These are phyloP conservation scores for Saccharomyces hybrid DNA, from an alignment of 1,139 yeast species.

Conservation along the genomic window DNA sequence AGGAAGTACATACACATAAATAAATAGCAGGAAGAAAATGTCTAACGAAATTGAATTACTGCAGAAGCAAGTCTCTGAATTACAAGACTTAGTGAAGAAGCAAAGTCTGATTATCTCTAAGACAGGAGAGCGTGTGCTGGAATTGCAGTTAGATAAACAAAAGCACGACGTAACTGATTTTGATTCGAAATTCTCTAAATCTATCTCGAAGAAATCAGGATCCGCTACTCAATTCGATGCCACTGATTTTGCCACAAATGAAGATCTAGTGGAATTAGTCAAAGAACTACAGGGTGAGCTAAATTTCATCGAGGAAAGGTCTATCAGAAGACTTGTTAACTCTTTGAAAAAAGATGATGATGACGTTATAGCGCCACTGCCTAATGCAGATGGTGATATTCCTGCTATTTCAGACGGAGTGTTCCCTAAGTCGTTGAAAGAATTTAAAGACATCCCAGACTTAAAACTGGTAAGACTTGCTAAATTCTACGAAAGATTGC, in stretches of 20 bases:
- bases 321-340: constrained; percentile 52
- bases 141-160: constrained; percentile 50
- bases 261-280: constrained; percentile 75
- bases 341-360: constrained; percentile 34
- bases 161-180: constrained; percentile 30
- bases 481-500: constrained; percentile 61
- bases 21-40: constrained; percentile 9
- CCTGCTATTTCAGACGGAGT: constrained; percentile 38
- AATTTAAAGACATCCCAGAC: constrained; percentile 42
- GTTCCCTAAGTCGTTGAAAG: constrained; percentile 55
- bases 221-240: constrained; percentile 35
- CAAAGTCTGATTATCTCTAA: constrained; percentile 42
- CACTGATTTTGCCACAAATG: constrained; percentile 63
- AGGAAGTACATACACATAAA: neutral
- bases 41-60: constrained; percentile 32
- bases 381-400: constrained; percentile 67
- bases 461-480: constrained; percentile 46
- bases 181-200: constrained; percentile 8
- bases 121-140: constrained; percentile 72
- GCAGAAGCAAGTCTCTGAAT: constrained; percentile 39
- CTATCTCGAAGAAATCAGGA: constrained; percentile 1
- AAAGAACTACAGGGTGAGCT: constrained; percentile 86
- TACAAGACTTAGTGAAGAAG: constrained; percentile 43
- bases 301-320: constrained; percentile 60
- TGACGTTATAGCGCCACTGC: constrained; percentile 45